phyloP scores from a whole-genome alignment of 495 filamentous ascomycete species.

The Cenococcum geophilum region DNA sequence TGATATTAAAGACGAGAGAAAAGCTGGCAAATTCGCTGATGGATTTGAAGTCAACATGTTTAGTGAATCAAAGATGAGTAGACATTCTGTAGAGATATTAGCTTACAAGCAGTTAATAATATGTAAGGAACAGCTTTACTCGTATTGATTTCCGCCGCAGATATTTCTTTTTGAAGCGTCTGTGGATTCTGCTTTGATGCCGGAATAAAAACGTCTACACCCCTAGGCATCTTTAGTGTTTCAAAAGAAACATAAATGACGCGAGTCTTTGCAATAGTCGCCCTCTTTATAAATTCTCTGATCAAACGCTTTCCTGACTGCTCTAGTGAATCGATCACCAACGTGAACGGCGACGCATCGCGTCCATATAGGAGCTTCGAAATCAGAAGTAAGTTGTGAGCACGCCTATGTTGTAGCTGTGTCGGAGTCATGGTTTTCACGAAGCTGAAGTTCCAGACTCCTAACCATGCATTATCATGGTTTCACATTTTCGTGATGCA shows the following conservation, averaged over 20 bases:
- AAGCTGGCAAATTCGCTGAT: conserved; percentile 45
- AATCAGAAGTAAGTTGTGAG: conserved; percentile 80
- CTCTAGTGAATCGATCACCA: conserved; percentile 79
- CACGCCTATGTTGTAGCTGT: conserved; percentile 54
- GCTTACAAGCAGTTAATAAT: too few species aligned
- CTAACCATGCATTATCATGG: too few species aligned
- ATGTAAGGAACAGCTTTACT: not conserved
- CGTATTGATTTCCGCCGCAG: conserved; percentile 38
- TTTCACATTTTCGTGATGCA: too few species aligned
- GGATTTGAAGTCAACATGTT: conserved; percentile 44
- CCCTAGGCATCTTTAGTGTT: conserved; percentile 52
- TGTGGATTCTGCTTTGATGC: conserved; percentile 53
- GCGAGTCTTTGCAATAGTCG: conserved; percentile 54
- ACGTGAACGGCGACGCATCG: conserved; percentile 75
- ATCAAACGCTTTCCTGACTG: conserved; percentile 69
- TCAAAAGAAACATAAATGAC: conserved; percentile 74
- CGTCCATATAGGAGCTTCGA: conserved; percentile 73
- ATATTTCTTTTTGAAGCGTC: conserved; percentile 52
- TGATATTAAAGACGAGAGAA: conserved; percentile 41
- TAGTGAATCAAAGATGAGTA: conserved; percentile 60
- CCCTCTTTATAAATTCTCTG: conserved; percentile 65
- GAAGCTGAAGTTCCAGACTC: not conserved
- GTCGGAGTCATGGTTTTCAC: conserved; percentile 18
- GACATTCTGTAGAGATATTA: conserved; percentile 21
- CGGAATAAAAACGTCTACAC: conserved; percentile 57